Percentiles rank a stretch among this genome's conserved stretches.
Conservation (phyloP, 305 asterid species). For the Fraxinus albicans region DNA sequence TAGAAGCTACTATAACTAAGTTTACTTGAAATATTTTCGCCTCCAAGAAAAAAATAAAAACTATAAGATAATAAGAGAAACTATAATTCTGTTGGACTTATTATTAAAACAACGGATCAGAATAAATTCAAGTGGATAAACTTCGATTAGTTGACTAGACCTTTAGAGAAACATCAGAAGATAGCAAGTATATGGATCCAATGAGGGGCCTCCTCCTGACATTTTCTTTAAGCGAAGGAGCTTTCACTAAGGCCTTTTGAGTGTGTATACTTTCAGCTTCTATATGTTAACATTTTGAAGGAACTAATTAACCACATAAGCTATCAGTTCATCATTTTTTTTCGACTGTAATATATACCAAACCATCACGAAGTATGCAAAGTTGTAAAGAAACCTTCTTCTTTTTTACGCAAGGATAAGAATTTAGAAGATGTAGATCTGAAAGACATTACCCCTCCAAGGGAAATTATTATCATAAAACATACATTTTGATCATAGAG, state of each 20-base stretch:
- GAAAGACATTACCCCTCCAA: not conserved
- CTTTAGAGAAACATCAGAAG: not conserved
- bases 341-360: not conserved
- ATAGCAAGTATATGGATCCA: not conserved
- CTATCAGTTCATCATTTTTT: not conserved
- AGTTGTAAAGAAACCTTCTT: not conserved
- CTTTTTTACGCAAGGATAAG: not conserved
- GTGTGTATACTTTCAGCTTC: constrained; percentile 2
- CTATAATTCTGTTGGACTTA: not conserved
- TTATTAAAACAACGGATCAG: not conserved
- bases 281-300: not conserved
- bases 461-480: not conserved
- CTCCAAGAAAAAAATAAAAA: not conserved
- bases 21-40: not conserved
- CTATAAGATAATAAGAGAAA: not conserved
- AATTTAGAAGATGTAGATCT: not conserved
- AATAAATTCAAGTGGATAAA: not conserved
- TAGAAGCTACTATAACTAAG: not conserved
- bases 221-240: not conserved
- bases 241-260: not conserved
- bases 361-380: not conserved
- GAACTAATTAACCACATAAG: constrained; percentile 2
- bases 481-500: not conserved
- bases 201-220: not conserved
- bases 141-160: not conserved